phyloP scores from a whole-genome alignment of 345 rosid genomes.

The Laguncularia racemosa region DNA sequence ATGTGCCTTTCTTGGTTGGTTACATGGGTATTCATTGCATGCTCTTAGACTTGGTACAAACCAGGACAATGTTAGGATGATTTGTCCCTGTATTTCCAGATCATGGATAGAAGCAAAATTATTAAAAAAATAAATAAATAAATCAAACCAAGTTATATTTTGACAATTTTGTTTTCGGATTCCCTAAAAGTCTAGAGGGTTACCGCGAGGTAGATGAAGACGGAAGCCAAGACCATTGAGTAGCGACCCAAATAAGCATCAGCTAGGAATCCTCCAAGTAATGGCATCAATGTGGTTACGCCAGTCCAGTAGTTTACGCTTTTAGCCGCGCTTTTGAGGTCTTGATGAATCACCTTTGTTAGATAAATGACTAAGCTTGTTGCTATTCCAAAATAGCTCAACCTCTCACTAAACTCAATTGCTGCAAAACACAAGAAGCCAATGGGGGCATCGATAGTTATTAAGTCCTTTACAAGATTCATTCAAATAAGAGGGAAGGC shows the following conservation, averaged over 20 bases:
- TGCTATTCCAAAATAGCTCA: conserved; percentile 82
- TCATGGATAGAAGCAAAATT: background rate
- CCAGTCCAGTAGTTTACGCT: conserved; percentile 94
- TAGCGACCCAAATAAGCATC: conserved; percentile 84
- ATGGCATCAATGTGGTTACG: conserved; percentile 88
- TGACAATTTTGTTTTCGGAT: too few relatives aligned
- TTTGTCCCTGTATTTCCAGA: conserved; percentile 45
- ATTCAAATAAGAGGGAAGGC: background rate
- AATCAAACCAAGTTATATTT: too few relatives aligned
- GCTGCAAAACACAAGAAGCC: conserved; percentile 26
- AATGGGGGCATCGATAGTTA: too few relatives aligned
- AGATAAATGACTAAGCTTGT: conserved; percentile 81
- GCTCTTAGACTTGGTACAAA: conserved; percentile 60
- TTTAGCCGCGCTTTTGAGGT: conserved; percentile 69
- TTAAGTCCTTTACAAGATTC: background rate
- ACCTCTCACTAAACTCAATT: conserved; percentile 88
- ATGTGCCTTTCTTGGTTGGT: conserved; percentile 55
- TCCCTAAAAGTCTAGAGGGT: too few relatives aligned
- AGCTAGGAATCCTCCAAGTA: conserved; percentile 84
- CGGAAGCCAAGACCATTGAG: conserved; percentile 51
- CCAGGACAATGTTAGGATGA: conserved; percentile 62
- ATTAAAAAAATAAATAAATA: too few relatives aligned
- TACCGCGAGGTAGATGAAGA: conserved; percentile 62
- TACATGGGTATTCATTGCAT: conserved; percentile 47
- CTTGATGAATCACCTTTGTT: conserved; percentile 74